A percentile compares a stretch with the other conserved stretches of the same genome.
These are phyloP conservation scores for Didymella segeticola DNA, from an alignment of 2,329 filamentous ascomycete species.

Conservation along the genomic window DNA sequence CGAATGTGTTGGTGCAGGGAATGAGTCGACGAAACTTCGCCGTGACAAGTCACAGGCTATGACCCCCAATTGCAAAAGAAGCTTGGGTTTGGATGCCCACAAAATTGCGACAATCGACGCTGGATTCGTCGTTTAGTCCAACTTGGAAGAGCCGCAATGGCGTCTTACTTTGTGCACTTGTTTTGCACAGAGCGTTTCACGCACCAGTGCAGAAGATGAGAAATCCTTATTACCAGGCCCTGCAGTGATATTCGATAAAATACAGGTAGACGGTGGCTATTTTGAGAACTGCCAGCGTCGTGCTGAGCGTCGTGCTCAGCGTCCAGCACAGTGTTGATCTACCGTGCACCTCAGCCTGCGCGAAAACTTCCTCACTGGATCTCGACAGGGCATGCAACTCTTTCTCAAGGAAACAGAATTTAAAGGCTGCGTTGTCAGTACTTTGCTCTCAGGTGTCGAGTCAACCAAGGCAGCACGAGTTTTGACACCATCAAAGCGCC, in stretches of 20 bases:
- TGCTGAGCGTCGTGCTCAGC: too few species aligned
- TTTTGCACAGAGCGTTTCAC: conserved; percentile 3
- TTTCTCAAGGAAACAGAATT: too few species aligned
- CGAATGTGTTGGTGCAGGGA: conserved; percentile 4
- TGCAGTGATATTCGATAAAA: not conserved
- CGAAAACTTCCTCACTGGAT: too few species aligned
- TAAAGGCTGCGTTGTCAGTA: too few species aligned
- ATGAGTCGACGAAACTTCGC: not conserved
- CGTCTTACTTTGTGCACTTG: not conserved
- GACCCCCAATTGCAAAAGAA: not conserved
- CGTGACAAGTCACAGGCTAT: not conserved
- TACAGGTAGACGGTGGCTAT: too few species aligned
- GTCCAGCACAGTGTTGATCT: too few species aligned
- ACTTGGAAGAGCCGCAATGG: not conserved
- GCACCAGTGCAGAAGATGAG: not conserved
- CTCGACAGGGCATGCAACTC: too few species aligned
- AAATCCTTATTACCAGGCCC: not conserved
- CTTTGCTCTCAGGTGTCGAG: too few species aligned
- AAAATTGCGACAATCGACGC: not conserved
- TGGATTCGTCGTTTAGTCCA: not conserved
- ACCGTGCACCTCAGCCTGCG: too few species aligned
- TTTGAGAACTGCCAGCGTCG: too few species aligned
- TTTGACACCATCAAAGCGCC: too few species aligned
- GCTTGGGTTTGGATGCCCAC: not conserved
- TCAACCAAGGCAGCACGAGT: too few species aligned